A percentile compares a stretch with the other conserved stretches of the same genome.
These are phyloP conservation scores for Aspergillus sp. DNA, from an alignment of 2,329 filamentous ascomycete genomes.

Conservation along the genomic window DNA sequence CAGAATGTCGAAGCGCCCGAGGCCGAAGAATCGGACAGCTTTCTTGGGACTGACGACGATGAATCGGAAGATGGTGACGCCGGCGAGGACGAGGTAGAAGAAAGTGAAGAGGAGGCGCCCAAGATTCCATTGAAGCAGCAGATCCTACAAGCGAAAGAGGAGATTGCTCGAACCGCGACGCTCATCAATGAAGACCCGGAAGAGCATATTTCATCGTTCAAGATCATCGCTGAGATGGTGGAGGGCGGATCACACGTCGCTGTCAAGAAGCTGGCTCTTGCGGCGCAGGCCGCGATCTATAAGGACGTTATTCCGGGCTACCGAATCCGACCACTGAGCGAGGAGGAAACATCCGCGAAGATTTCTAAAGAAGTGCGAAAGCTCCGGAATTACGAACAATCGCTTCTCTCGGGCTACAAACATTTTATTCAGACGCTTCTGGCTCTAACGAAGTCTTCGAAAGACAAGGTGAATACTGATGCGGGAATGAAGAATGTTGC, in stretches of 20 bases:
- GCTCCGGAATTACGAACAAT: conserved; percentile 81
- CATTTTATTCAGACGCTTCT: conserved; percentile 75
- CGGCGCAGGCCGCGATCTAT: conserved; percentile 85
- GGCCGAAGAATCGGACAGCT: conserved; percentile 61
- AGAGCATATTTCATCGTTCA: conserved; percentile 79
- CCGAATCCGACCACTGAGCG: conserved; percentile 77
- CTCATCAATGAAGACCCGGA: conserved; percentile 90
- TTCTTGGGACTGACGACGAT: conserved; percentile 61
- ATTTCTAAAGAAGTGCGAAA: conserved; percentile 88
- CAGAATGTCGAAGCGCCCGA: conserved; percentile 57
- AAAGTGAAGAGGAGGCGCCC: conserved; percentile 53
- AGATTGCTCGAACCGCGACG: conserved; percentile 78
- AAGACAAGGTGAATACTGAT: conserved; percentile 35
- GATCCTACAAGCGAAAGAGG: conserved; percentile 84
- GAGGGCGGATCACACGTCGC: conserved; percentile 61
- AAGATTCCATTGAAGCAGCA: conserved; percentile 74
- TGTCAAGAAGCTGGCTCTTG: conserved; percentile 82
- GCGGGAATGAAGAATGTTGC: conserved; percentile 67
- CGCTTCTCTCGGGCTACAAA: conserved; percentile 81
- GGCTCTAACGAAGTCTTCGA: conserved; percentile 61
- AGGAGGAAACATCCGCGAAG: conserved; percentile 73
- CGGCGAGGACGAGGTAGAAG: conserved; percentile 48
- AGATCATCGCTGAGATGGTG: conserved; percentile 71
- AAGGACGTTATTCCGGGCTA: conserved; percentile 97
- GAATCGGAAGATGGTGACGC: conserved; percentile 41